phyloP scores from a whole-genome alignment of 805 yeast genomes.

The Maudiozyma serrabonitensis region DNA sequence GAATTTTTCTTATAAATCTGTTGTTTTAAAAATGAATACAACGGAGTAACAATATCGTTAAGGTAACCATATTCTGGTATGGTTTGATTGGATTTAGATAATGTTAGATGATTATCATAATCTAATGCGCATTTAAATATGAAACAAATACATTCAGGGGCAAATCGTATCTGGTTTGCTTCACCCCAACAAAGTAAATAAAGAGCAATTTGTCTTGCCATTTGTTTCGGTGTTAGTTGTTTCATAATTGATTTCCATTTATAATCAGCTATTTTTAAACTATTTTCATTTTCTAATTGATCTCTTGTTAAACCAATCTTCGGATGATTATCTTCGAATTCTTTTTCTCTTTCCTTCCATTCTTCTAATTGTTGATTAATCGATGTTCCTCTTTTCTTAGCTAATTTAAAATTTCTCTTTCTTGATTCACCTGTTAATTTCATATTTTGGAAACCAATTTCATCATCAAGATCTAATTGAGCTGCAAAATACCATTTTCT shows the following conservation, averaged over 20 bases:
- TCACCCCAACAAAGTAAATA: conserved; percentile 84
- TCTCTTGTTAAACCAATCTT: conserved; percentile 51
- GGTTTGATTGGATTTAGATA: conserved; percentile 2
- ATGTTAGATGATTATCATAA: conserved; percentile 46
- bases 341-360: conserved; percentile 40
- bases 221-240: conserved; percentile 41
- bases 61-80: conserved; percentile 42
- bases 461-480: conserved; percentile 66
- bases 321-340: conserved; percentile 39
- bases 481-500: conserved; percentile 91
- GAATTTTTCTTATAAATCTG: conserved; percentile 46
- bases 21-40: conserved; percentile 55
- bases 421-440: conserved; percentile 40
- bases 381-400: conserved; percentile 32
- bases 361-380: conserved; percentile 29
- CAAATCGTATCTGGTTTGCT: conserved; percentile 73
- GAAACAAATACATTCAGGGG: conserved; percentile 85
- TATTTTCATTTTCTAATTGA: conserved; percentile 58
- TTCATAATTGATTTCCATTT: conserved; percentile 67
- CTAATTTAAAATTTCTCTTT: conserved; percentile 34
- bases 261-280: conserved; percentile 69
- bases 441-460: conserved; percentile 47
- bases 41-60: conserved; percentile 64
- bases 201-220: conserved; percentile 58
- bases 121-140: conserved; percentile 73